Base-by-base conservation (phyloP, 2,329 filamentous ascomycete species). In the Diaporthe ilicicola region DNA sequence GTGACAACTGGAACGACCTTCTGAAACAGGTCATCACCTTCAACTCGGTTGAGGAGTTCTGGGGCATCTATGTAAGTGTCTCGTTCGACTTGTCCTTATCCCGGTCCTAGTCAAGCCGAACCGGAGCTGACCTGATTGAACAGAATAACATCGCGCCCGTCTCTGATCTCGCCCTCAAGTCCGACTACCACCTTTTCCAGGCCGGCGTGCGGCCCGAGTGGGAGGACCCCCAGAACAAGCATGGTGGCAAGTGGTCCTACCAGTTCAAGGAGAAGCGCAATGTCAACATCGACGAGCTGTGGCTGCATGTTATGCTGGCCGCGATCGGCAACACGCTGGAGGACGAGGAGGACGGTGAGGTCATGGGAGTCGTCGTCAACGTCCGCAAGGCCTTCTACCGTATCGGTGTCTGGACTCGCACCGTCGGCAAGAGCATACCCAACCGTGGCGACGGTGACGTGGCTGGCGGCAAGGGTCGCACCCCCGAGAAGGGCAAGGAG, bases 161-260 rank as follows among this genome's bases (percentile, higher is more conserved):
- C 77, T 98, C 95, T 77, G 94, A 98, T 78, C 92, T 99, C 53
- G 94, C 95, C 54, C 91, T 97, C 80, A 99, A 99, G 87, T 97
- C 96, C 80, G 96, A 99, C 83, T 99, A 99, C 86, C 97, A 99
- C 81, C 93, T 99, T 54, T 99, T 99, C 92, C 99, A 99, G 88
- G 92, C 92, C 78, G 95, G 95, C 75, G 94, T 99, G 74, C 94
- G 96, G 74, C 96, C 96, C 44, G 97, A 99, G 85, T 99, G 96
- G 96, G 96, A 99, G 84, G 96, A 99, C 81, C 88, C 90, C 32
- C 94, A 98, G 86, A 99, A 99, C 88, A 99, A 98, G 89, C 94
- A 98, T 82, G 96, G 96, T 77, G 96, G 96, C 84, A 98, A 98
- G 85, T 99, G 96, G 96, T 95, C 95, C 32, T 98, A 97, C 86